Base-by-base conservation (phyloP, 139 green algal species). In the Volvox reticuliferus region DNA sequence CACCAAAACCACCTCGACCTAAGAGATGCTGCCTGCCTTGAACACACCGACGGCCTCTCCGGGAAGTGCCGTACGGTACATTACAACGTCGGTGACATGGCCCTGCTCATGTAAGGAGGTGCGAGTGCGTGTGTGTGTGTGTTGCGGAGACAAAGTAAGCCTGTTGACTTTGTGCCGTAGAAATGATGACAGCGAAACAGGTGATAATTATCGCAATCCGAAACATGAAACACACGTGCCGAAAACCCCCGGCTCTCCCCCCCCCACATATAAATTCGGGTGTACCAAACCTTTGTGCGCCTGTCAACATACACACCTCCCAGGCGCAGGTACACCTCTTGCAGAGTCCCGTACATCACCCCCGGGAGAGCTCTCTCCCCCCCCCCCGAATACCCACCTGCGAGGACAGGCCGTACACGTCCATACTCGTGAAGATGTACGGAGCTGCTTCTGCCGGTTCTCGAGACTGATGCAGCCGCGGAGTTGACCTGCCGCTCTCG, bases 1-100 rank as follows among this genome's bases (percentile, higher is more conserved):
- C 44, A 55, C 44, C 44, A 55, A 5, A 5, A 55, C 44, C 44
- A 55, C 44, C 44, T 55, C 9, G 44, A 5, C 9, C 9, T 55
- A 55, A 55, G 44, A 55, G 44, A 9, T 5, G 44, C 44, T 55
- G 5, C 44, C 9, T 55, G 44, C 44, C 85, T 37, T 32, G 85
- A 89, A 90, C 50, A 90, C 86, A 1, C 12, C 44, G 44, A 35
- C 86, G 1, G 50, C 73, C 86, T 90, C 86, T 21, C 86, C 86
- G 22, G 71, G 73, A 37, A 90, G 86, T 20, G 86, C 37, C 30
- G 73, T 77, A 30, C 86, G 86, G 86, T 90, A 90, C 73, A 83
- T 75, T 5, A 90, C 50, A 0, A 90, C 55, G 17, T 90, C 86
- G 33, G 73, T 69, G 37, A 90, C 30, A 75, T 90, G 86, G 30